A percentile compares a stretch with the other conserved stretches of the same genome.
Evolutionary conservation across 768 basidiomycete species (phyloP).

Genomic region (Cantharellus anzutake): DNA sequence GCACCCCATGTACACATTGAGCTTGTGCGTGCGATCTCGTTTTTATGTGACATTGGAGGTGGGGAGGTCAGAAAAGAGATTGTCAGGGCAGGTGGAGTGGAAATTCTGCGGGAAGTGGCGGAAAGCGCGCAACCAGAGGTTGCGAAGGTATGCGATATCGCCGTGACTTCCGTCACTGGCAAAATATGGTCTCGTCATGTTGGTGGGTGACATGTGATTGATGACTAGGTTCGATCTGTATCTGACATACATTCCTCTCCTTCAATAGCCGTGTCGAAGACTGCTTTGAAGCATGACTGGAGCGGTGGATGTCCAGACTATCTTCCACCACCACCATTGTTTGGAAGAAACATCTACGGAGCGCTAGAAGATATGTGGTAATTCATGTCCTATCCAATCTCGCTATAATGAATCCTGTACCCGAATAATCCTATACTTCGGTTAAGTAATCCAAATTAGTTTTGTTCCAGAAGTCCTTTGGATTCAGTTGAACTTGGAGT

Average conservation of each 20-base stretch:
- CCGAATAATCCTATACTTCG: too few relatives aligned
- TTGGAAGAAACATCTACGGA: neutral
- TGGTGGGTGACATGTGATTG: neutral
- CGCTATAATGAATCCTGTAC: too few relatives aligned
- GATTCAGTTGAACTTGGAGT: too few relatives aligned
- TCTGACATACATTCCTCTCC: neutral
- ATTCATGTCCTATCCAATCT: too few relatives aligned
- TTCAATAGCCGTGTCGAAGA: constrained; percentile 4
- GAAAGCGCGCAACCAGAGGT: neutral
- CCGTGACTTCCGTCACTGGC: constrained; percentile 5
- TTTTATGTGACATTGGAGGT: constrained; percentile 5
- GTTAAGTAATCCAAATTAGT: too few relatives aligned
- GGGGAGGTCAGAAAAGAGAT: constrained; percentile 6
- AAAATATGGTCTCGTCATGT: constrained; percentile 7
- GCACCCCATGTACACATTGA: constrained; percentile 5
- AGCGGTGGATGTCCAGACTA: constrained; percentile 4
- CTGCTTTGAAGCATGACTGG: constrained; percentile 7
- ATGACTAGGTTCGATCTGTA: neutral
- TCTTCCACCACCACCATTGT: neutral
- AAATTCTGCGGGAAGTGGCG: constrained; percentile 5
- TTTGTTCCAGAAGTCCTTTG: too few relatives aligned
- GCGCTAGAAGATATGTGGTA: too few relatives aligned
- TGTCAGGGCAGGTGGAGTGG: constrained; percentile 6
- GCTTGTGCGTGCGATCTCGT: constrained; percentile 1
- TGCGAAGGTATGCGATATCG: constrained; percentile 3